Evolutionary conservation across 192 early-diverging fungal genomes (phyloP), one percentile per base, ranked within the genome.

Genomic region (Backusella luteola): DNA sequence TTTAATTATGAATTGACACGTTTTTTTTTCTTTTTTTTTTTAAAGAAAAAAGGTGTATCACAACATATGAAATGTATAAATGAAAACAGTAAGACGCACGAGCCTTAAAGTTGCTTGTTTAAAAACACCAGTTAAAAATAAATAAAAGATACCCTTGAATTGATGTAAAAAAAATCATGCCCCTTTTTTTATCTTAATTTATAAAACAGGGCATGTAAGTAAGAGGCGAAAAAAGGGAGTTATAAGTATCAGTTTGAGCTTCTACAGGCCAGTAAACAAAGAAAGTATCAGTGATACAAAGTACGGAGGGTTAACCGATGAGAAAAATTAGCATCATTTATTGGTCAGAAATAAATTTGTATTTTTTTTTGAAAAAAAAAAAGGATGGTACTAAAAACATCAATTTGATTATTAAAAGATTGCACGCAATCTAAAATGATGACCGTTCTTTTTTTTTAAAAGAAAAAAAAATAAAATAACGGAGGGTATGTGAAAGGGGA

Each of bases 321-420:
- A 29, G 56, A 63, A 63, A 26, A 63, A 63, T 63, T 3, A 63
- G 12, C 32, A 68, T 36, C 35, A 38, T 38, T 36, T 36, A 36
- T 68, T 68, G 67, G 67, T 15, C 19, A 68, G 34, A 21, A 36
- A 68, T 26, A 34, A n/a, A 23, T 34, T 67, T 67, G 23, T 67
- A 8, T 68, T 68, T 68, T 36, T n/a, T 7, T 68, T 68, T 67
- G 35, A 15, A 67, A 67, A 67, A 67, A 67, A 35, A 67, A 17
- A 68, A 7, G 26, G 26, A 36, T n/a, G 34, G 14, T 35, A 35
- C 29, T 35, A 68, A 68, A 68, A 6, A 68, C 21, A 68, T 34
- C 35, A 15, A 11, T 34, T 35, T 29, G 67, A 68, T 35, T 38
- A 68, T 35, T 38, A 36, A 38, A 38, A 38, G 67, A 68, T 68